Base-by-base conservation (phyloP, 2,329 filamentous ascomycete species). In the Pleurostoma richardsiae region DNA sequence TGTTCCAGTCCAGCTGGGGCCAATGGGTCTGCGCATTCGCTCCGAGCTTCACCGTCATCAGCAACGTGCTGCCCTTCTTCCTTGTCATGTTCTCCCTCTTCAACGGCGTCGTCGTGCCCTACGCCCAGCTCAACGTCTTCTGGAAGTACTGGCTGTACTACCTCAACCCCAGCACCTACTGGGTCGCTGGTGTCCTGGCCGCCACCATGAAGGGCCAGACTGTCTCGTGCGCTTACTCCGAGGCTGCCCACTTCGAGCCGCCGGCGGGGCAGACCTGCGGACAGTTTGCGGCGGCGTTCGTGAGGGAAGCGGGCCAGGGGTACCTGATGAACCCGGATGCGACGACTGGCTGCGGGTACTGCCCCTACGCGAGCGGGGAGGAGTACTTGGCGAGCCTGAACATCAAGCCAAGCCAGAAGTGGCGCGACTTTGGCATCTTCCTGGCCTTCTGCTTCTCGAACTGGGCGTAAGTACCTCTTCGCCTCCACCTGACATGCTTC, bases 21-120 rank as follows among this genome's bases (percentile, higher is more conserved):
- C 88, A 90, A 61, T 92, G 86, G 86, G 89, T 94, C 55, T 87
- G 83, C 52, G 88, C 89, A 1, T 90, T 90, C 63, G 86, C 88
- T 0, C 87, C 88, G 0, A 83, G 75, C 39, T 90, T 90, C 67
- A 89, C 86, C 1, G 85, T 90, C 52, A 89, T 91, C 53, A 82
- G 81, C 40, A 90, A 91, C 58, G 68, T 67, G 50, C 66, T 68
- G 4, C 87, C 87, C 1, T 90, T 91, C 71, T 89, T 91, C 76
- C 87, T 91, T 68, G 56, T 90, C 62, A 83, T 88, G 71, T 84
- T 88, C 33, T 47, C 44, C 4, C 40, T 50, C 28, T 90, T 91
- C 74, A 90, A 89, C 68, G 88, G 88, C 54, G 82, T 91, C 26
- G 78, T 91, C 7, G 76, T 85, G 3, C 82, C 86, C 0, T 90